A percentile compares a stretch with the other conserved stretches of the same genome.
phyloP scores from a whole-genome alignment of 305 asterid species.

The Fraxinus xanthoxyloides region DNA sequence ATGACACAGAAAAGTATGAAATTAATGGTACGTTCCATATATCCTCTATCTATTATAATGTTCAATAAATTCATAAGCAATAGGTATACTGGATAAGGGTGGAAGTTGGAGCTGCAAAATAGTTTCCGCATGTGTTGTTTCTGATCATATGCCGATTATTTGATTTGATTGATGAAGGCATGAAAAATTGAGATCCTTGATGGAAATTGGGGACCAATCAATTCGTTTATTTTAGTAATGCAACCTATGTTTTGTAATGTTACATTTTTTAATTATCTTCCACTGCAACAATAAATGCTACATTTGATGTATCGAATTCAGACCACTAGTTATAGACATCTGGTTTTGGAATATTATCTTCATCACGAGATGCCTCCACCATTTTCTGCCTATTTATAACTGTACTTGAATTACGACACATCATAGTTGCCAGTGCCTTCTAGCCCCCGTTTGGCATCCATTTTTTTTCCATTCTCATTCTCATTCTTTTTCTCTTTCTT shows the following conservation, averaged over 20 bases:
- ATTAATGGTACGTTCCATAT: constrained; percentile 58
- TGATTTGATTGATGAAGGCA: background rate
- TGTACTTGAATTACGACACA: background rate
- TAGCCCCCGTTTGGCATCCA: too few species aligned
- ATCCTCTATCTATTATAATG: background rate
- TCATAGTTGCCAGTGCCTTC: background rate
- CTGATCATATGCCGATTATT: background rate
- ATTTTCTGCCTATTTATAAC: background rate
- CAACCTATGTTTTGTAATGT: background rate
- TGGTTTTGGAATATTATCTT: background rate
- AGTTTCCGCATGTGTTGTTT: background rate
- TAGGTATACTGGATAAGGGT: background rate
- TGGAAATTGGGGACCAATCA: background rate
- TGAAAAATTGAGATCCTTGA: background rate
- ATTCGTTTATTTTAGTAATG: background rate
- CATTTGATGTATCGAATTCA: background rate
- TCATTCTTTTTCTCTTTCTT: too few species aligned
- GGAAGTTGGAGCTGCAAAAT: background rate
- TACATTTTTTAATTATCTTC: background rate
- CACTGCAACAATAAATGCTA: background rate
- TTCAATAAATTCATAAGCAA: background rate
- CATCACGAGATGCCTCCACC: background rate
- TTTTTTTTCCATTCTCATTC: too few species aligned
- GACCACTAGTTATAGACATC: background rate
- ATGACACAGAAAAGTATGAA: constrained; percentile 82